Conservation (phyloP, 768 basidiomycete genomes). For the Symmetrospora coprosmae region DNA sequence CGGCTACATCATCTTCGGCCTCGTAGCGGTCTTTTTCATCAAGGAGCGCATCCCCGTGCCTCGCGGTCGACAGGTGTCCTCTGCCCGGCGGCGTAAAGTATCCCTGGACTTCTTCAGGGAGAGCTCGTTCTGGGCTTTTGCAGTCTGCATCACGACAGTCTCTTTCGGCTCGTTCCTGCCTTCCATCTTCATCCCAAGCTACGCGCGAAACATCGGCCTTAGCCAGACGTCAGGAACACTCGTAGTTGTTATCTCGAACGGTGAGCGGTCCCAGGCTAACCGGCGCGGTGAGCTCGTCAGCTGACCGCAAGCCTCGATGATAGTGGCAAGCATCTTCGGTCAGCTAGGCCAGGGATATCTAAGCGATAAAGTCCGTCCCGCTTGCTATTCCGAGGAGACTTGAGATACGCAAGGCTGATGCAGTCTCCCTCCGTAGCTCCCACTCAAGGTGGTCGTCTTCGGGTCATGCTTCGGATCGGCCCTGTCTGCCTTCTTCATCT, state of each 20-base stretch:
- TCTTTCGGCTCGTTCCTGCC: constrained; percentile 6
- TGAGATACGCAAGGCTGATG: too few relatives aligned
- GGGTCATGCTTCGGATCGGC: constrained; percentile 3
- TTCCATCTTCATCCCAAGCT: neutral
- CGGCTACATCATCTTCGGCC: neutral
- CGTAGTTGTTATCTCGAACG: neutral
- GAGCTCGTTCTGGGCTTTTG: constrained; percentile 10
- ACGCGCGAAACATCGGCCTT: constrained; percentile 1
- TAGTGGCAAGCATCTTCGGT: neutral
- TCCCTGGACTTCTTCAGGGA: neutral
- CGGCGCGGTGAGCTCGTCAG: neutral
- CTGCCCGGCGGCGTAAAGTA: neutral
- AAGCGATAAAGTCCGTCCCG: constrained; percentile 10
- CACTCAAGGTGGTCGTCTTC: neutral
- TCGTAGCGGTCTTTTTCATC: constrained; percentile 3
- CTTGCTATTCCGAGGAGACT: too few relatives aligned
- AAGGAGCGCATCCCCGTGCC: neutral
- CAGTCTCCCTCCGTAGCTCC: too few relatives aligned
- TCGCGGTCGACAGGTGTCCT: neutral
- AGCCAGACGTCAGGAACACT: neutral
- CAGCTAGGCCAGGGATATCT: neutral
- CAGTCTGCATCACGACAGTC: neutral
- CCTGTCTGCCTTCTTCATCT: neutral
- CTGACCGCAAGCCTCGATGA: neutral
- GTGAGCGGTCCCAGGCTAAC: neutral